Base-by-base conservation (phyloP, 176 grass and related monocot genomes). In the Oryza brachyantha region DNA sequence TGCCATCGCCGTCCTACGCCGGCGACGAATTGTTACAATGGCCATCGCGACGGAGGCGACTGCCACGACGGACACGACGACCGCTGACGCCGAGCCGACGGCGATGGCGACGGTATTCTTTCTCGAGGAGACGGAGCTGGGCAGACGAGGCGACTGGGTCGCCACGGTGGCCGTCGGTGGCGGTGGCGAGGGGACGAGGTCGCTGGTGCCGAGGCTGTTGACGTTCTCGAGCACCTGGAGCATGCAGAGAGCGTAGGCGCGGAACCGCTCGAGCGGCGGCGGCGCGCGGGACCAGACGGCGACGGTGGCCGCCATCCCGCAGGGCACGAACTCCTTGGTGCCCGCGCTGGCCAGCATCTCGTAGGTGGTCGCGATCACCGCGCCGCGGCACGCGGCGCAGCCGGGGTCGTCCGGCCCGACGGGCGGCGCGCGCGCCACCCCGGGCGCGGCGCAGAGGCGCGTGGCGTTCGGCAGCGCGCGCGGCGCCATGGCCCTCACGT, bases 171-270 rank as follows among this genome's bases (percentile, higher is more conserved):
- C 27, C 39, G 82, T 32, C 2, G 84, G 64, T 7, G 87, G 73
- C 41, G 83, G 88, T 1, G 88, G 84, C 3, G 88, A 88, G 5
- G 88, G 92, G 54, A 94, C 22, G 22, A 90, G 76, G 65, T 80
- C 35, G 36, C 46, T 28, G 43, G 80, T 91, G 57, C 79, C 88
- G 69, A 94, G 80, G 68, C 52, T 71, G 34, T 83, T 91, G 25
- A 94, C 80, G 70, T 94, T 90, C 65, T 94, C 92, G 6, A 94
- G 80, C 10, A 94, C 80, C 77, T 87, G 72, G 50, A 94, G 79
- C 83, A 94, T 84, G 14, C 92, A 94, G n/a, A 84, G 72, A 29
- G 85, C 86, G 61, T 81, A 94, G 9, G 83, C 76, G 21, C 66
- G 68, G 81, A 82, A 94, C 4, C 80, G 75, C 5, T 12, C 4